Evolutionary conservation across 1,284 basidiomycete genomes (phyloP).

Genomic region (Austroboletus novae-zelandiae): DNA sequence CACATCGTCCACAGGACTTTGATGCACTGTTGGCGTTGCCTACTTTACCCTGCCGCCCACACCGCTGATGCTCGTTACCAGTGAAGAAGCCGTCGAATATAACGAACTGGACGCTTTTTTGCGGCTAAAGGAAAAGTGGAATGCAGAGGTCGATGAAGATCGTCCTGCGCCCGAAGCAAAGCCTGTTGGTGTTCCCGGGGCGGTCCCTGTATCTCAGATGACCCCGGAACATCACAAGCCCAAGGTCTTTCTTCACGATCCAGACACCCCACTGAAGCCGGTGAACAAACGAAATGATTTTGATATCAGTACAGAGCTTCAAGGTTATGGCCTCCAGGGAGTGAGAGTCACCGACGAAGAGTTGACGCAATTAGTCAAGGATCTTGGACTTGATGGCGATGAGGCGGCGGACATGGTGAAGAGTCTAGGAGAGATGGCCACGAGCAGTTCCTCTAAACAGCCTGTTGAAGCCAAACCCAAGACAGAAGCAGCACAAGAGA

Average conservation of each 20-base stretch:
- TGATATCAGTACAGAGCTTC: constrained; percentile 63
- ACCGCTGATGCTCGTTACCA: constrained; percentile 29
- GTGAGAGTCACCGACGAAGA: constrained; percentile 76
- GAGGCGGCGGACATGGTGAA: constrained; percentile 69
- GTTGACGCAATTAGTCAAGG: constrained; percentile 61
- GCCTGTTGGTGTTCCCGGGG: constrained; percentile 77
- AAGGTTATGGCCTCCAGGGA: constrained; percentile 70
- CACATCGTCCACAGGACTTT: constrained; percentile 42
- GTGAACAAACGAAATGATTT: constrained; percentile 54
- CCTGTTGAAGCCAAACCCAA: neutral
- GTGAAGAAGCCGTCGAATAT: constrained; percentile 79
- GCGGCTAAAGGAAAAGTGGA: constrained; percentile 67
- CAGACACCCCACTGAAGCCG: constrained; percentile 49
- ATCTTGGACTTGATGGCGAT: constrained; percentile 69
- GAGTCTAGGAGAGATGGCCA: constrained; percentile 41
- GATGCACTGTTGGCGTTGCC: constrained; percentile 48
- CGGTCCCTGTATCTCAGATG: constrained; percentile 69
- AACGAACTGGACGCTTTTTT: constrained; percentile 68
- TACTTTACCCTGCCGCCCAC: constrained; percentile 7
- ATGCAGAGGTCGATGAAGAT: constrained; percentile 56
- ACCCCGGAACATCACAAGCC: constrained; percentile 67
- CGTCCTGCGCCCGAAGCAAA: constrained; percentile 45
- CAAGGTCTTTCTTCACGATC: constrained; percentile 50
- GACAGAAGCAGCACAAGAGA: neutral
- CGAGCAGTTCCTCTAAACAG: constrained; percentile 4